These are phyloP conservation scores for Alternaria ventricosa DNA, from an alignment of 2,329 filamentous ascomycete genomes.

Conservation along the genomic window DNA sequence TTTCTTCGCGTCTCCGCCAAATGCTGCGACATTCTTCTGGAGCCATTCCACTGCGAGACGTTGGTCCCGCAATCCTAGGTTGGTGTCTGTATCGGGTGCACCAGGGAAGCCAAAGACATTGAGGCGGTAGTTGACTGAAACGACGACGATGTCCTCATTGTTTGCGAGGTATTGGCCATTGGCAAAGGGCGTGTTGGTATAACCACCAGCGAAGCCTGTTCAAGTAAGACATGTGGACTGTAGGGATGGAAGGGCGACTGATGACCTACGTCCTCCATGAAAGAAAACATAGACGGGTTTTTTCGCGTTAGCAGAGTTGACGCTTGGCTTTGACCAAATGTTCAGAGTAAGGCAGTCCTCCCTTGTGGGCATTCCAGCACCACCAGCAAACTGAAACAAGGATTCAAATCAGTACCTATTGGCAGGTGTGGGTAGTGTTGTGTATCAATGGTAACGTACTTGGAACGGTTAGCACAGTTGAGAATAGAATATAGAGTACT, in stretches of 20 bases:
- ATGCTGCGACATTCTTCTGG: conserved; percentile 57
- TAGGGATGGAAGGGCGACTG: not conserved
- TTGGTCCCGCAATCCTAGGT: conserved; percentile 63
- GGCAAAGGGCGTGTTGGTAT: conserved; percentile 47
- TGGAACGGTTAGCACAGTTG: not conserved
- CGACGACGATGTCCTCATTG: conserved; percentile 50
- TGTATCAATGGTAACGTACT: not conserved
- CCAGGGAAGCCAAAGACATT: conserved; percentile 48
- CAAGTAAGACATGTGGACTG: not conserved
- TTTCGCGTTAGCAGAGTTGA: conserved; percentile 19
- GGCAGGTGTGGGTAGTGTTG: not conserved
- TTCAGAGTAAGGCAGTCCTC: conserved; percentile 44
- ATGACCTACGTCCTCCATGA: conserved; percentile 49
- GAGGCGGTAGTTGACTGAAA: conserved; percentile 50
- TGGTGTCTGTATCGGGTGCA: conserved; percentile 42
- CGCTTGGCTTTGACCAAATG: conserved; percentile 38
- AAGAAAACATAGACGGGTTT: conserved; percentile 52
- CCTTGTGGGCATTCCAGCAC: conserved; percentile 24
- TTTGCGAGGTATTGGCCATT: conserved; percentile 46
- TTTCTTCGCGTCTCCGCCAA: conserved; percentile 55
- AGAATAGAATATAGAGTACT: not conserved
- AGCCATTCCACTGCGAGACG: conserved; percentile 61
- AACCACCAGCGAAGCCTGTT: conserved; percentile 45
- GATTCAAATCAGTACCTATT: not conserved
- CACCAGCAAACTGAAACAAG: conserved; percentile 19